Evolutionary conservation across 495 filamentous ascomycete species (phyloP), one percentile per base, ranked within the genome.

Genomic region (Bryoglossum gracile): DNA sequence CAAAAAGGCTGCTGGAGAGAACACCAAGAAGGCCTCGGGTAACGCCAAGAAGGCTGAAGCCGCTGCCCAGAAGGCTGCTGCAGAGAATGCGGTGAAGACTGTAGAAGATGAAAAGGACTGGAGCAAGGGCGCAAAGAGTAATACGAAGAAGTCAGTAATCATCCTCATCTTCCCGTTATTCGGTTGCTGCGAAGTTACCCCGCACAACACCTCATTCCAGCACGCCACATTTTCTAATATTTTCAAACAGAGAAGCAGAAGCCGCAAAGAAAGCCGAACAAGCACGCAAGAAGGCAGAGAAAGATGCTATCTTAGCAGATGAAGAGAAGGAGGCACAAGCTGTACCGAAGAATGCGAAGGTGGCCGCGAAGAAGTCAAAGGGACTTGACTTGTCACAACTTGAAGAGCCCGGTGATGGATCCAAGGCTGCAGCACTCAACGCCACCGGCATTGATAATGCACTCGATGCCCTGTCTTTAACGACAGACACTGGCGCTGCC

Each of bases 11-110:
- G 71, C 61, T 17, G 77, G 71, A 11, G 86, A 89, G 55, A 86
- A 83, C 68, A 83, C 78, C 58, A 97, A 95, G 73, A 97, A 97
- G 71, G 90, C 72, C 0, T 78, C 79, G 2, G 94, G 92, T 55
- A 87, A 97, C 59, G 89, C 91, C 48, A 74, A 89, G 70, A 98
- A 98, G 73, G 90, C 92, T 48, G 88, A 95, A 36, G 78, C 79
- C 8, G 91, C 89, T 0, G 81, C 85, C 2, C 57, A 72, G 38
- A 98, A 95, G 65, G 75, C 80, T 28, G 86, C 86, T 6, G 80
- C 58, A 0, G 83, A 83, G 43, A 73, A 85, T 16, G 65, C 76
- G n/a, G 86, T 83, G 67, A 77, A 69, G 25, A 78, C 77, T 0
- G 75, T 70, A 0, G 79, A 65, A 32, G 94, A 96, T 58, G 82